These are phyloP conservation scores for Melanopsichium pennsylvanicum DNA, from an alignment of 1,284 basidiomycete species.

Conservation along the genomic window DNA sequence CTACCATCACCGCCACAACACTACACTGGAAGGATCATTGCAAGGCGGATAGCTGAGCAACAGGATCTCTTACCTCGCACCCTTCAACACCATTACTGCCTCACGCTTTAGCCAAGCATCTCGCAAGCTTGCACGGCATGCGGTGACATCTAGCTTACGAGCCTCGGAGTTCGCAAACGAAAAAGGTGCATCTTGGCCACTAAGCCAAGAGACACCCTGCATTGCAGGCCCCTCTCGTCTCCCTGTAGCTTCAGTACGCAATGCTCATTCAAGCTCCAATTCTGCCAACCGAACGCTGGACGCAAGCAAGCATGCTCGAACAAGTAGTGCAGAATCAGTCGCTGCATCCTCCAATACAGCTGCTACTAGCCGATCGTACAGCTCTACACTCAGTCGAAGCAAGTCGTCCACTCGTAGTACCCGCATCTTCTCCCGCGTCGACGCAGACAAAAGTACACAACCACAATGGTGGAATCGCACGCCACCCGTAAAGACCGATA, in stretches of 20 bases:
- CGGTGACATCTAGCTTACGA: constrained; percentile 25
- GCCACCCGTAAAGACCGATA: background rate
- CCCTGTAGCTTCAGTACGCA: background rate
- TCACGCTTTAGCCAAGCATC: constrained; percentile 25
- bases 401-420: constrained; percentile 1
- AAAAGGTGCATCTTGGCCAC: background rate
- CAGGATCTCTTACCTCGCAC: constrained; percentile 3
- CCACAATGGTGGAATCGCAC: constrained; percentile 20
- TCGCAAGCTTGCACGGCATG: constrained; percentile 19
- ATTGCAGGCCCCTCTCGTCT: constrained; percentile 33
- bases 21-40: constrained; percentile 14
- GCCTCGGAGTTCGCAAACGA: constrained; percentile 18
- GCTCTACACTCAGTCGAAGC: constrained; percentile 5
- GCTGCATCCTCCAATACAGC: background rate
- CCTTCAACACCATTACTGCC: constrained; percentile 26
- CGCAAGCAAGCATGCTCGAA: background rate
- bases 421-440: background rate
- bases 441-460: background rate
- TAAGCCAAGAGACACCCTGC: constrained; percentile 15
- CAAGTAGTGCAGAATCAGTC: background rate
- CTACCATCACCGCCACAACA: too few relatives aligned
- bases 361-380: constrained; percentile 3
- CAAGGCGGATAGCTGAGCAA: constrained; percentile 37
- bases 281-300: constrained; percentile 8
- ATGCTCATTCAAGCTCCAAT: constrained; percentile 29